These are phyloP conservation scores for Limonomyces culmigenus DNA, from an alignment of 1,284 basidiomycete species.

Conservation along the genomic window DNA sequence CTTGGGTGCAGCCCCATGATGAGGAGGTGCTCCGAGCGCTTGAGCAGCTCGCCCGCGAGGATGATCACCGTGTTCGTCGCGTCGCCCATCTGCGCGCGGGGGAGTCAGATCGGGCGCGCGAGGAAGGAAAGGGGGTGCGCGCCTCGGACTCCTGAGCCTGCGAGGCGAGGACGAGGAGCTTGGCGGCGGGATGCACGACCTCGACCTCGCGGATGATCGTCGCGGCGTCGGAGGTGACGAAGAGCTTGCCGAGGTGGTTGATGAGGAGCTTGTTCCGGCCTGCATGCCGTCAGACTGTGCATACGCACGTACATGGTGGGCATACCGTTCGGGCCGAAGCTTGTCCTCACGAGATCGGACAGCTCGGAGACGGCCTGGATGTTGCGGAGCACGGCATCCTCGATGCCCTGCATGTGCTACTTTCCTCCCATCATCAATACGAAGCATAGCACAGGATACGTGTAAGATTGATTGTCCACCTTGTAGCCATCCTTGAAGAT, in stretches of 20 bases:
- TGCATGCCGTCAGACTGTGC: conserved; percentile 13
- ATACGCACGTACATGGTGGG: conserved; percentile 1
- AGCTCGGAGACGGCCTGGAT: conserved; percentile 92
- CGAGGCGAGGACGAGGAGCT: conserved; percentile 93
- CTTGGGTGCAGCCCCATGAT: conserved; percentile 96
- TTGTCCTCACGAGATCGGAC: conserved; percentile 89
- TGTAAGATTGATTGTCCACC: conserved; percentile 24
- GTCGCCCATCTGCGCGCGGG: conserved; percentile 91
- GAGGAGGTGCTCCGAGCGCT: conserved; percentile 85
- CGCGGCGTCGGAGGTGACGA: conserved; percentile 97
- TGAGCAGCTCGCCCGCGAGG: conserved; percentile 88
- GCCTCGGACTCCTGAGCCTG: conserved; percentile 95
- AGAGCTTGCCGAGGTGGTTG: conserved; percentile 89
- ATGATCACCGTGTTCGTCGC: conserved; percentile 93
- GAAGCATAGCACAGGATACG: no score
- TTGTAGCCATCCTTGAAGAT: conserved; percentile 95
- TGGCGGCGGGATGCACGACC: conserved; percentile 96
- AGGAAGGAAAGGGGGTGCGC: conserved; percentile 2
- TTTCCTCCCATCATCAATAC: no score
- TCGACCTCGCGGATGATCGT: conserved; percentile 98
- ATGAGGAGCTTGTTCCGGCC: conserved; percentile 93
- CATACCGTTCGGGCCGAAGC: conserved; percentile 95
- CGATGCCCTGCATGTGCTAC: conserved; percentile 83
- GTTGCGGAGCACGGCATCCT: conserved; percentile 89
- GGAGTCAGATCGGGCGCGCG: no score